A percentile compares a stretch with the other conserved stretches of the same genome.
Evolutionary conservation across 371 early-diverging fungal species (phyloP).

Genomic region (Gilbertella persicaria): DNA sequence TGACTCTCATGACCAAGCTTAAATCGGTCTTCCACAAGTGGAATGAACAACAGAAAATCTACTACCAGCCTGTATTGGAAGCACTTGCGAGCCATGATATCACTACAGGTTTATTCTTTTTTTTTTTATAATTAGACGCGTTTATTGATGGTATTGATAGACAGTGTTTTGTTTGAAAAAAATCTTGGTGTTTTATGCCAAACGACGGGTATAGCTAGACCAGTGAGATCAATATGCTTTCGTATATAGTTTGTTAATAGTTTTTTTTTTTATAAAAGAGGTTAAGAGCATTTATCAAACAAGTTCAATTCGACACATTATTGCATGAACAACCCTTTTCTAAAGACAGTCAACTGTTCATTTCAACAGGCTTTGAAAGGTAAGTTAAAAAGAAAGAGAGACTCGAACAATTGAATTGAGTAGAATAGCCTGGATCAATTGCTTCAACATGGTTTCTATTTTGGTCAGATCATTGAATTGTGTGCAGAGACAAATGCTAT

Average conservation of each 20-base stretch:
- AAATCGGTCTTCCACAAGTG: conserved; percentile 6
- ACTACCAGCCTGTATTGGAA: conserved; percentile 2
- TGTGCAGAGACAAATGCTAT: conserved; percentile 4
- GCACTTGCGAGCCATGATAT: not conserved
- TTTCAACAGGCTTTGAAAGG: conserved; percentile 5
- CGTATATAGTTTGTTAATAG: not conserved
- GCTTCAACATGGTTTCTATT: conserved; percentile 5
- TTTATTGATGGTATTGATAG: not conserved
- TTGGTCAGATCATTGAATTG: conserved; percentile 10
- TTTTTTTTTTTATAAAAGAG: not conserved
- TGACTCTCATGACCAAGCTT: conserved; percentile 4
- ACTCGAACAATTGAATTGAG: too few relatives aligned
- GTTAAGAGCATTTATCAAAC: conserved; percentile 12
- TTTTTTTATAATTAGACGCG: not conserved
- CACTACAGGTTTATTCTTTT: not conserved
- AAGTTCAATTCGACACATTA: conserved; percentile 6
- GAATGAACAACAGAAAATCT: conserved; percentile 4
- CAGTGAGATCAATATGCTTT: not conserved
- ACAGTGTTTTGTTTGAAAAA: conserved; percentile 1
- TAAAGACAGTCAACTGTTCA: not conserved
- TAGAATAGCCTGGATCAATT: conserved; percentile 6
- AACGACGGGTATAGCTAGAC: not conserved
- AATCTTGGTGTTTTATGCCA: conserved; percentile 1
- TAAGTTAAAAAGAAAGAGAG: too few relatives aligned
- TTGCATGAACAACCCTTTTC: not conserved